Evolutionary conservation across 768 basidiomycete genomes (phyloP).

Genomic region (Tricholoma furcatifolium): DNA sequence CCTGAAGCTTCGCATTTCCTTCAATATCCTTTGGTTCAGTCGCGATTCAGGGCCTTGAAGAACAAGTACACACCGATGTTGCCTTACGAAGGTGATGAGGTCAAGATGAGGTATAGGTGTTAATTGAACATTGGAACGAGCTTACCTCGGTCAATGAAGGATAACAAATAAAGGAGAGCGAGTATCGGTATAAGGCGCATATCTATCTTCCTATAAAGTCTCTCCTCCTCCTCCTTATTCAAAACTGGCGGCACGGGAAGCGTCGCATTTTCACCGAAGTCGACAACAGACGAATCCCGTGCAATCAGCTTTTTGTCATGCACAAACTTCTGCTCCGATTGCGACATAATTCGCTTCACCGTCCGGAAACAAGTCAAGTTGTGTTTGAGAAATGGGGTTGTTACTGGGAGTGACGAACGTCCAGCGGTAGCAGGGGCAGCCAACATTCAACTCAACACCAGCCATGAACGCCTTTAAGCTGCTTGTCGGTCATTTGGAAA

Average conservation of each 20-base stretch:
- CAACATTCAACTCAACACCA: no score
- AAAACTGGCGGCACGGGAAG: slow-evolving; percentile 46
- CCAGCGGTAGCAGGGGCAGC: no score
- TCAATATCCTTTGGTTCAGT: no score
- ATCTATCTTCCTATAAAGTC: slow-evolving; percentile 60
- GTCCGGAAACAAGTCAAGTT: no score
- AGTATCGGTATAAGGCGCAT: slow-evolving; percentile 56
- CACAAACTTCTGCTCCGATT: slow-evolving; percentile 12
- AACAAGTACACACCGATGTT: slow-evolving; percentile 47
- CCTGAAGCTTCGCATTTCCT: slow-evolving; percentile 70
- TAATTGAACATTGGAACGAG: neutral
- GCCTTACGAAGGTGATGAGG: slow-evolving; percentile 29
- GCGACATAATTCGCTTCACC: slow-evolving; percentile 8
- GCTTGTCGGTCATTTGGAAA: no score
- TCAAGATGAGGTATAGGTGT: neutral
- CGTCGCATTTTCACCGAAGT: slow-evolving; percentile 44
- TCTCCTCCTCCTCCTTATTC: slow-evolving; percentile 48
- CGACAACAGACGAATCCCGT: slow-evolving; percentile 21
- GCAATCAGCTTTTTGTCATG: slow-evolving; percentile 18
- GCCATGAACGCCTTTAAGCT: no score
- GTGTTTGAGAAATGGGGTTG: no score
- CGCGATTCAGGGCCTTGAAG: neutral
- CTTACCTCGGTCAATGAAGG: slow-evolving; percentile 63
- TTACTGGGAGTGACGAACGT: no score
- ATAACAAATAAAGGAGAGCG: slow-evolving; percentile 57